Percentiles rank a stretch among this genome's conserved stretches.
Evolutionary conservation across 129 eudicot genomes (phyloP).

Genomic region (Lactuca saligna): DNA sequence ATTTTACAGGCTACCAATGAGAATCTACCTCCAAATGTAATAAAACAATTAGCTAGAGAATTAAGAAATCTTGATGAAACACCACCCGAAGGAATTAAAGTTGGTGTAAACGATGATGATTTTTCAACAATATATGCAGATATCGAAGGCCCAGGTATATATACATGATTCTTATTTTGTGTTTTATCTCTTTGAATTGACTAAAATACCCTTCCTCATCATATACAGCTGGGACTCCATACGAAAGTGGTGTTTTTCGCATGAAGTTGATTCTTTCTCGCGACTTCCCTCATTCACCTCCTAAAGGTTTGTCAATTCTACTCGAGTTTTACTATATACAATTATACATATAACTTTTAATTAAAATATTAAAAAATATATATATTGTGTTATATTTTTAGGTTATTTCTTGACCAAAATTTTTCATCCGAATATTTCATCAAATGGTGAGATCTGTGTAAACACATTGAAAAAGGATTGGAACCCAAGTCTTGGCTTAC

Average conservation of each 20-base stretch:
- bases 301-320: slow-evolving; percentile 62
- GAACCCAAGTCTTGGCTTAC: slow-evolving; percentile 90
- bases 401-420: slow-evolving; percentile 96
- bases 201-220: neutral
- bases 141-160: slow-evolving; percentile 92
- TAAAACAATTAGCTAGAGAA: slow-evolving; percentile 91
- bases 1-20: slow-evolving; percentile 81
- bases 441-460: slow-evolving; percentile 91
- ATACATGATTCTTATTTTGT: neutral
- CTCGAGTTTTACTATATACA: no score
- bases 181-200: slow-evolving; percentile 7
- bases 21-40: slow-evolving; percentile 94
- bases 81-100: slow-evolving; percentile 99
- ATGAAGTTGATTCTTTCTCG: slow-evolving; percentile 81
- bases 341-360: no score
- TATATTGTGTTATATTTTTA: slow-evolving; percentile 18
- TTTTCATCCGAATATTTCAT: slow-evolving; percentile 89
- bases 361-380: neutral
- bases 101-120: slow-evolving; percentile 91
- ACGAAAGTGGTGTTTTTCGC: slow-evolving; percentile 87
- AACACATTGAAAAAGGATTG: slow-evolving; percentile 95
- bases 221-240: slow-evolving; percentile 96
- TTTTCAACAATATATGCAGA: slow-evolving; percentile 91
- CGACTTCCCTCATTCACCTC: slow-evolving; percentile 94
- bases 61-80: slow-evolving; percentile 91